Percentiles rank a stretch among this genome's conserved stretches.
These are phyloP conservation scores for Didymosphaeria variabile DNA, from an alignment of 2,329 filamentous ascomycete genomes.

Conservation along the genomic window DNA sequence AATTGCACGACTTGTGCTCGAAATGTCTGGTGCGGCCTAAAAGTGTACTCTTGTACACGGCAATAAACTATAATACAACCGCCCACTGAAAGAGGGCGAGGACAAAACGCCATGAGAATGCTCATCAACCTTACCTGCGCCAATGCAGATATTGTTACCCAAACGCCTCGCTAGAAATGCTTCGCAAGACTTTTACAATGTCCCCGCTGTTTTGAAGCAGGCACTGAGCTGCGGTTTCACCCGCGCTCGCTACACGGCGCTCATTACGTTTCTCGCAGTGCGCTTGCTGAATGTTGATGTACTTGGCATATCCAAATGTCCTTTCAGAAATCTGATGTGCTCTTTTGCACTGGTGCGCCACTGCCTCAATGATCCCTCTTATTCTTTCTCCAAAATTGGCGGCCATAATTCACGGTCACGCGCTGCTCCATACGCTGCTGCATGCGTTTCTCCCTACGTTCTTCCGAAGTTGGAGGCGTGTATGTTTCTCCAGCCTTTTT, in stretches of 20 bases:
- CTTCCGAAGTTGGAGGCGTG: slow-evolving; percentile 16
- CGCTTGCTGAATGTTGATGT: not conserved
- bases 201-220: not conserved
- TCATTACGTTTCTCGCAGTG: not conserved
- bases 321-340: not conserved
- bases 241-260: not conserved
- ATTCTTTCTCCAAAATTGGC: slow-evolving; percentile 64
- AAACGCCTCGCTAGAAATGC: slow-evolving; percentile 54
- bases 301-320: not conserved
- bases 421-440: slow-evolving; percentile 40
- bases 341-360: slow-evolving; percentile 9
- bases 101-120: slow-evolving; percentile 34
- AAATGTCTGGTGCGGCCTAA: not conserved
- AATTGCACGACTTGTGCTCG: not conserved
- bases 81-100: slow-evolving; percentile 7
- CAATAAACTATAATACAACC: slow-evolving; percentile 28
- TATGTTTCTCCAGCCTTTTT: slow-evolving; percentile 37
- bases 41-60: not conserved
- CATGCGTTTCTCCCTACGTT: slow-evolving; percentile 45
- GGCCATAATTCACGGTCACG: slow-evolving; percentile 67
- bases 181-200: slow-evolving; percentile 21
- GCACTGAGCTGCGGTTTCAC: too few relatives aligned
- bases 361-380: slow-evolving; percentile 36
- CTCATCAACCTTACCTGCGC: slow-evolving; percentile 25
- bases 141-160: slow-evolving; percentile 36